Base-by-base conservation (phyloP, 805 yeast genomes). In the Pichia gijzeniarum region DNA sequence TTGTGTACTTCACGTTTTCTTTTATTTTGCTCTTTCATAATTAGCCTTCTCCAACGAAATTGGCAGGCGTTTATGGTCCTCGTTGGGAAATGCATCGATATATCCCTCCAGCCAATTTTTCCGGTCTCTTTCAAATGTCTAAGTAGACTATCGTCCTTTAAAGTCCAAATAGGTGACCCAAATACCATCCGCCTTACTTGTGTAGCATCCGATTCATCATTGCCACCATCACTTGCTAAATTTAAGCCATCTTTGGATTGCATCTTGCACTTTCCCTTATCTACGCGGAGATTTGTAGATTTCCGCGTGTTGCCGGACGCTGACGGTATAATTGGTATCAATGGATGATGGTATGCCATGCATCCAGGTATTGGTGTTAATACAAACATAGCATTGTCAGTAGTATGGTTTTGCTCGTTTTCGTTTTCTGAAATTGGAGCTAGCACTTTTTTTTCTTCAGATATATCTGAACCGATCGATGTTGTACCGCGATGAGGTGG, bases 11-110 rank as follows among this genome's bases (percentile, higher is more conserved):
- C 41, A n/a, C 34, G 19, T 17, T 45, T 45, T 19, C n/a, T 18
- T 13, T 20, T 30, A 27, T 40, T 45, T 17, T 40, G 35, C 18
- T 45, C 44, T 14, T 40, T 45, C 33, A 35, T 25, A 9, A 36
- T 76, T 31, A 80, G 64, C 50, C 95, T 66, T 60, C 95, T 75
- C 95, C 95, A 87, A 54, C 95, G 74, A 59, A 85, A 85, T 65
- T 85, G 95, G 56, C 95, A 85, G 1, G 95, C 95, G 60, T 85
- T 87, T 30, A 95, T 91, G 2, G 95, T 87, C 57, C 95, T 69
- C 57, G 82, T 81, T 27, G 75, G 70, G 62, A 87, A 87, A 59
- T 84, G 85, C 33, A 80, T 72, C 1, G 93, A 80, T 36, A 87
- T 86, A 51, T 87, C 95, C 62, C 87, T 82, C 95, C 95, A 87